A percentile compares a stretch with the other conserved stretches of the same genome.
These are phyloP conservation scores for Talaromyces sp. DNA, from an alignment of 2,329 filamentous ascomycete genomes.

Conservation along the genomic window DNA sequence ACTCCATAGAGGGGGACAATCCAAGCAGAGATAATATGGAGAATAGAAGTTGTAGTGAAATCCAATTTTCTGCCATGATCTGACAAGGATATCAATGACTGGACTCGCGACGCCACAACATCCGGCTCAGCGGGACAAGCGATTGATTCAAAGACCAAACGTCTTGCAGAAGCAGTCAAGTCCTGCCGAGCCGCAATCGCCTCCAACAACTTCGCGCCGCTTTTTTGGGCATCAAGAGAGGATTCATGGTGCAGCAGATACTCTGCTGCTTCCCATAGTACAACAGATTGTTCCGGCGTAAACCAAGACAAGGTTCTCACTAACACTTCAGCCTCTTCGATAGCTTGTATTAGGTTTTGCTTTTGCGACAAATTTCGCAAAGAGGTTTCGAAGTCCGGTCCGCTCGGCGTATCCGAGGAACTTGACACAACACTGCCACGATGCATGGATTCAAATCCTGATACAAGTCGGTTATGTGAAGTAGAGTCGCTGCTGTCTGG, in stretches of 20 bases:
- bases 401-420: slow-evolving; percentile 41
- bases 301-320: slow-evolving; percentile 39
- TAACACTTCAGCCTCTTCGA: slow-evolving; percentile 43
- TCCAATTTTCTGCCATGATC: slow-evolving; percentile 49
- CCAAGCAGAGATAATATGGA: slow-evolving; percentile 44
- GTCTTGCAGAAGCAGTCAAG: slow-evolving; percentile 38
- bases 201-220: slow-evolving; percentile 40
- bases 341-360: slow-evolving; percentile 37
- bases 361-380: slow-evolving; percentile 38
- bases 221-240: slow-evolving; percentile 39
- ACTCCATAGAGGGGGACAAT: slow-evolving; percentile 43
- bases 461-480: slow-evolving; percentile 33
- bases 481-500: slow-evolving; percentile 36
- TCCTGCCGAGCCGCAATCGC: slow-evolving; percentile 43
- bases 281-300: slow-evolving; percentile 42
- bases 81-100: slow-evolving; percentile 44
- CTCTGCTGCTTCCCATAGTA: slow-evolving; percentile 43
- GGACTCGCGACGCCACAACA: slow-evolving; percentile 41
- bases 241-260: slow-evolving; percentile 41
- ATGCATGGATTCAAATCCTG: slow-evolving; percentile 47
- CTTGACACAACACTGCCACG: slow-evolving; percentile 43
- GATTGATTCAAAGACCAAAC: slow-evolving; percentile 40
- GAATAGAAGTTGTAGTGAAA: slow-evolving; percentile 41
- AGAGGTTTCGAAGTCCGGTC: slow-evolving; percentile 43
- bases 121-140: slow-evolving; percentile 37